These are phyloP conservation scores for Fremontodendron californicum DNA, from an alignment of 345 rosid genomes.

Conservation along the genomic window DNA sequence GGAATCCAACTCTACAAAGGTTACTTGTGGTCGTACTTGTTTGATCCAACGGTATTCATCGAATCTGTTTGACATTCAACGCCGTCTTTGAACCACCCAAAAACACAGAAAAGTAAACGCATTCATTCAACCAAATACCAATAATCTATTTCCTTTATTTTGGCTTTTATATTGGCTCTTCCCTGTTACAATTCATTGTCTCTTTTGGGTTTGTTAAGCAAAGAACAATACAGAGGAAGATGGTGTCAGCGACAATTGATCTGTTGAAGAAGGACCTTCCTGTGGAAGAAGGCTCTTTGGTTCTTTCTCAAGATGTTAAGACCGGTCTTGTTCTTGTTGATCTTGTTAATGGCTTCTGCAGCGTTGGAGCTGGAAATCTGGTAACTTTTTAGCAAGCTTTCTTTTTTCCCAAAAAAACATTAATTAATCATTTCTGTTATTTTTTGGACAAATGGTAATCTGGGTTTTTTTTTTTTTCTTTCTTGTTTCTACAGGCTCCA, in stretches of 20 bases:
- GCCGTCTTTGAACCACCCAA: not conserved
- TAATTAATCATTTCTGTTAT: not conserved
- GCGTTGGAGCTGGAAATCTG: conserved; percentile 81
- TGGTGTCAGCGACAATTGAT: conserved; percentile 34
- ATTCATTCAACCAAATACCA: not conserved
- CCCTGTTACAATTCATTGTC: not conserved
- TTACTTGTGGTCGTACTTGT: not conserved
- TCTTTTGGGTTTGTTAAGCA: not conserved
- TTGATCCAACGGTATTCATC: not conserved
- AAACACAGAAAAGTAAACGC: not conserved
- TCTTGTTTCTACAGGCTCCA: conserved; percentile 53
- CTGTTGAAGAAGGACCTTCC: conserved; percentile 59
- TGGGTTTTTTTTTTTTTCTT: not conserved
- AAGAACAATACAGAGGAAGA: not conserved
- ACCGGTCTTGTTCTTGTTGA: conserved; percentile 84
- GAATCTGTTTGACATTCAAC: not conserved
- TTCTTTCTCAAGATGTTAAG: conserved; percentile 40
- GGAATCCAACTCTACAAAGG: not conserved
- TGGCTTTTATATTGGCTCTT: not conserved
- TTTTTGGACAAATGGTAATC: not conserved
- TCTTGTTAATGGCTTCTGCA: conserved; percentile 83
- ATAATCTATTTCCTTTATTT: not conserved
- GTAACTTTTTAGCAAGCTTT: conserved; percentile 24
- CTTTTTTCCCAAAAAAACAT: not conserved
- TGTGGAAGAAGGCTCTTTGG: conserved; percentile 41